Conservation (phyloP, 2,329 filamentous ascomycete genomes). For the Domatiomyces globalis region DNA sequence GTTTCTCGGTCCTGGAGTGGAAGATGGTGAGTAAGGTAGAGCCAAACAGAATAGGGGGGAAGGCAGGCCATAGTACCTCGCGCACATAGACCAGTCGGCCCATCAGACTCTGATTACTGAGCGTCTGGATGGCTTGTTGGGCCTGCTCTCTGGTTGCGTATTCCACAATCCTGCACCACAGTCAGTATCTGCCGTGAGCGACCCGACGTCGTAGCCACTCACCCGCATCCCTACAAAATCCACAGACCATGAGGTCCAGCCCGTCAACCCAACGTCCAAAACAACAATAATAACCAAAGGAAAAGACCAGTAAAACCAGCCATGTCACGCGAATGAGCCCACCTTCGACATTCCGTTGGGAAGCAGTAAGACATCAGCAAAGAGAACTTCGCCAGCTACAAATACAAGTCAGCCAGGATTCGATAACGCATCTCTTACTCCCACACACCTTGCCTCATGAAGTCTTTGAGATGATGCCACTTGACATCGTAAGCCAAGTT, state of each 20-base stretch:
- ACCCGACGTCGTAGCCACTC: slow-evolving; percentile 35
- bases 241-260: slow-evolving; percentile 68
- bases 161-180: slow-evolving; percentile 77
- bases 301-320: slow-evolving; percentile 63
- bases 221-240: slow-evolving; percentile 99
- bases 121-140: slow-evolving; percentile 87
- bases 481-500: slow-evolving; percentile 99
- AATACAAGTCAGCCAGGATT: slow-evolving; percentile 23
- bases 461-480: slow-evolving; percentile 99
- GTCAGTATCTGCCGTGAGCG: slow-evolving; percentile 2
- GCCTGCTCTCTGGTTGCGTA: slow-evolving; percentile 99
- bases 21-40: neutral
- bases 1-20: slow-evolving; percentile 73
- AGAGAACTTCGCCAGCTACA: slow-evolving; percentile 94
- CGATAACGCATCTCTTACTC: slow-evolving; percentile 4
- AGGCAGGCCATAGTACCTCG: slow-evolving; percentile 48
- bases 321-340: slow-evolving; percentile 84
- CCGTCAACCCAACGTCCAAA: slow-evolving; percentile 99
- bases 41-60: neutral
- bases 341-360: slow-evolving; percentile 99
- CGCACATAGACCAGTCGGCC: slow-evolving; percentile 95
- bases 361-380: slow-evolving; percentile 97
- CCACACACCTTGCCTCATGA: slow-evolving; percentile 84
- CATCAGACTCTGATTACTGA: slow-evolving; percentile 99
- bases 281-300: slow-evolving; percentile 38